phyloP scores from a whole-genome alignment of 1,139 yeast species.

The Candida dubliniensis region DNA sequence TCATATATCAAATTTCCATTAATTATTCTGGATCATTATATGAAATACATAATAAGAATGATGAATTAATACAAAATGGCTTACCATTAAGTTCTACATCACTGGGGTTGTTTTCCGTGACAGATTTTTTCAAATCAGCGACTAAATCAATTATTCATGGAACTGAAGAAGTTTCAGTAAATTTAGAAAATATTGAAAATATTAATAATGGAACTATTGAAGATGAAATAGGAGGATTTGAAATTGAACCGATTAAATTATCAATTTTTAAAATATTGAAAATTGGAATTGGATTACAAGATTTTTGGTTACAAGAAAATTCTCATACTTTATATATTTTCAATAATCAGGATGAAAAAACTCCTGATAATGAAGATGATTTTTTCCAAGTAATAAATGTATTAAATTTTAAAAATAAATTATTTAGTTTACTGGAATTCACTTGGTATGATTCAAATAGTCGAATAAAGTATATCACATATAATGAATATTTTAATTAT shows the following conservation, averaged over 20 bases:
- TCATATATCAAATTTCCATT: slow-evolving; percentile 36
- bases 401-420: slow-evolving; percentile 31
- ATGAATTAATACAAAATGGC: slow-evolving; percentile 33
- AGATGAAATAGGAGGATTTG: slow-evolving; percentile 30
- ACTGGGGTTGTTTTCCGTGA: slow-evolving; percentile 28
- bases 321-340: slow-evolving; percentile 39
- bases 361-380: slow-evolving; percentile 11
- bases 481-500: slow-evolving; percentile 28
- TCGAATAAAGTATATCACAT: slow-evolving; percentile 24
- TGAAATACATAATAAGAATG: slow-evolving; percentile 30
- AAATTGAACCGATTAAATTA: slow-evolving; percentile 30
- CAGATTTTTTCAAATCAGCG: slow-evolving; percentile 36
- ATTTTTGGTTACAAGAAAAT: slow-evolving; percentile 41
- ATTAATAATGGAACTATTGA: slow-evolving; percentile 30
- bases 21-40: slow-evolving; percentile 33
- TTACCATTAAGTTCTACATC: slow-evolving; percentile 32
- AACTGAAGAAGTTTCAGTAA: slow-evolving; percentile 19
- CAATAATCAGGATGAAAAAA: slow-evolving; percentile 23
- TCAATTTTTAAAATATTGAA: slow-evolving; percentile 36
- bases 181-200: slow-evolving; percentile 42
- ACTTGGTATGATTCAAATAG: slow-evolving; percentile 30
- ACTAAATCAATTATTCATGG: slow-evolving; percentile 35
- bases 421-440: slow-evolving; percentile 27
- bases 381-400: slow-evolving; percentile 38
- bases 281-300: slow-evolving; percentile 32